A percentile compares a stretch with the other conserved stretches of the same genome.
These are phyloP conservation scores for Eucalyptus pauciflora DNA, from an alignment of 345 rosid genomes.

Conservation along the genomic window DNA sequence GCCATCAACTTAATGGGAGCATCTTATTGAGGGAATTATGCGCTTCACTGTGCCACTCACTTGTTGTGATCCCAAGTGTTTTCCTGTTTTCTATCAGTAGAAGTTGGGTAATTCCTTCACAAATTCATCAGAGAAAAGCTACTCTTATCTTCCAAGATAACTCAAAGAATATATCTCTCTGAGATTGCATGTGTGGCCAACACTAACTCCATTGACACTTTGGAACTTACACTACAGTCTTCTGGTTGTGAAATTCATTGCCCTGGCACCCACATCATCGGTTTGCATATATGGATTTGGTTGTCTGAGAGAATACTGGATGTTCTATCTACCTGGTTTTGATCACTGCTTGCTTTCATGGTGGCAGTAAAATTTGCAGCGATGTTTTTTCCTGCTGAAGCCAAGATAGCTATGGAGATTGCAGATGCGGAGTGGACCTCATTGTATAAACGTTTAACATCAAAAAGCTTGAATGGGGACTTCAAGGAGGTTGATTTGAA, in stretches of 20 bases:
- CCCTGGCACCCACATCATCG: not conserved
- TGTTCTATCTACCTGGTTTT: not conserved
- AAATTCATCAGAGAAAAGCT: not conserved
- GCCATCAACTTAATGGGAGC: not conserved
- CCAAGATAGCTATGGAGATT: conserved; percentile 30
- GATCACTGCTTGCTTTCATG: not conserved
- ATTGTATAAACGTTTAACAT: not conserved
- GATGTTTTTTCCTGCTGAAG: conserved; percentile 30
- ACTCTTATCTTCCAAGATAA: not conserved
- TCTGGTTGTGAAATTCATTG: not conserved
- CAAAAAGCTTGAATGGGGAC: conserved; percentile 1
- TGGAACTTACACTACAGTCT: not conserved
- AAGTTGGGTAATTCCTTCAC: not conserved
- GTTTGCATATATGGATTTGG: not conserved
- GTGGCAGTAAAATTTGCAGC: conserved; percentile 29
- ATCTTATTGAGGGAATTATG: not conserved
- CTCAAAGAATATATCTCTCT: not conserved
- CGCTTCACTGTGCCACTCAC: not conserved
- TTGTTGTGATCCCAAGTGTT: not conserved
- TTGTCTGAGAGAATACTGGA: not conserved
- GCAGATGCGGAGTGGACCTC: conserved; percentile 21
- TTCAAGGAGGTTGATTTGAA: conserved; percentile 16
- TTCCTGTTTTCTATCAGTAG: not conserved
- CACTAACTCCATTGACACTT: not conserved
- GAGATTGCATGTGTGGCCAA: not conserved